Conservation (phyloP, 768 basidiomycete genomes). For the Agrocybe pediades region DNA sequence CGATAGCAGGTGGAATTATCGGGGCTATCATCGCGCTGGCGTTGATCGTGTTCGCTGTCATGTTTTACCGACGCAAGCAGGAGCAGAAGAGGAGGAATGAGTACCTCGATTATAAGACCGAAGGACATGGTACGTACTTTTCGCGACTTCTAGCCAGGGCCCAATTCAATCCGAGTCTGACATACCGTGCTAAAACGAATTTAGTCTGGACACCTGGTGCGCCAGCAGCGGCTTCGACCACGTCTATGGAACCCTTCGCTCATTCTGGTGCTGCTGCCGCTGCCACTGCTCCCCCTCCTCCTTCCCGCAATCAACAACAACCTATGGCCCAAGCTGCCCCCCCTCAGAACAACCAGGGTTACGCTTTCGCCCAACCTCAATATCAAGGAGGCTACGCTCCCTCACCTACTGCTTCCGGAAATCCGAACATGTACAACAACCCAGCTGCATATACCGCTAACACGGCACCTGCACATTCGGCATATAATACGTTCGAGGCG, state of each 20-base stretch:
- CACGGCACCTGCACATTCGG: neutral
- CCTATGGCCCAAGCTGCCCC: neutral
- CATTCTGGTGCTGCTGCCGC: no score
- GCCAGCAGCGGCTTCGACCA: neutral
- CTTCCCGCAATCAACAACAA: neutral
- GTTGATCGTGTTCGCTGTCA: conserved; percentile 5
- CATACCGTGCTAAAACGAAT: neutral
- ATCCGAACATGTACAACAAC: conserved; percentile 3
- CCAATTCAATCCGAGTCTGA: neutral
- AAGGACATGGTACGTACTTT: neutral
- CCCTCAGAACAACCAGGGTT: neutral
- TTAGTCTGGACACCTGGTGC: conserved; percentile 4
- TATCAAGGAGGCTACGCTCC: conserved; percentile 19
- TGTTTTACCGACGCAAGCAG: conserved; percentile 4
- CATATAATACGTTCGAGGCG: neutral
- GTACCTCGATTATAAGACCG: conserved; percentile 1
- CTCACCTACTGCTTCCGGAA: neutral
- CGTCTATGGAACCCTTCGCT: neutral
- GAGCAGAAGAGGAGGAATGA: conserved; percentile 5
- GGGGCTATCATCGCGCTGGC: conserved; percentile 1
- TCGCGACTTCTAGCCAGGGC: neutral
- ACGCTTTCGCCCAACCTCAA: conserved; percentile 3
- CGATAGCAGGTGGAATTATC: conserved; percentile 8
- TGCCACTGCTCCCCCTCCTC: neutral
- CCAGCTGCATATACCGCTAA: conserved; percentile 5